A percentile compares a stretch with the other conserved stretches of the same genome.
Conservation (phyloP, 352 stramenopile species). For the Stephanocyclus meneghinianus region DNA sequence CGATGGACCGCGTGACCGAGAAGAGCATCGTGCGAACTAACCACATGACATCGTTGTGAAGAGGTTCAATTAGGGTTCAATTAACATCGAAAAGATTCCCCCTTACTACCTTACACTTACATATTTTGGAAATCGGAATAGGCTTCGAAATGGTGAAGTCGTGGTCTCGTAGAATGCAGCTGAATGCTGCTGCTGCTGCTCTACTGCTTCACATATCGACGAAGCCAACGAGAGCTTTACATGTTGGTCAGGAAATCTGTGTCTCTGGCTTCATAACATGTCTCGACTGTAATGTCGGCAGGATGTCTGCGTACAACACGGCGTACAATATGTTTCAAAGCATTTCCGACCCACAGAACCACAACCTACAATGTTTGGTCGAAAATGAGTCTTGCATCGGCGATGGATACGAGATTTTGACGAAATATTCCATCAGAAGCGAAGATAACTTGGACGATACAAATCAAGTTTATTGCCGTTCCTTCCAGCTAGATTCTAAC, state of each 20-base stretch:
- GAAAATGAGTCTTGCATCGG: conserved; percentile 5
- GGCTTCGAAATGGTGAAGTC: neutral
- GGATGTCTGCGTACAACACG: conserved; percentile 2
- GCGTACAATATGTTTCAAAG: conserved; percentile 10
- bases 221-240: neutral
- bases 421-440: conserved; percentile 1
- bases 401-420: conserved; percentile 12
- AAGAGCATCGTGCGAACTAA: no score
- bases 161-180: neutral
- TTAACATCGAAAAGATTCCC: no score
- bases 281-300: neutral
- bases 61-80: neutral
- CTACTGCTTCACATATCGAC: neutral
- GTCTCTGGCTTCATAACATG: conserved; percentile 17
- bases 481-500: conserved; percentile 1
- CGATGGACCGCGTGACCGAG: no score
- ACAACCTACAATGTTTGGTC: conserved; percentile 8
- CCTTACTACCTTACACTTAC: no score
- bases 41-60: neutral
- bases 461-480: conserved; percentile 4
- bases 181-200: neutral
- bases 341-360: neutral
- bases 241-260: conserved; percentile 5
- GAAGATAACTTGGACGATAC: neutral
- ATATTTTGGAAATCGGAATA: no score